Percentiles rank a stretch among this genome's conserved stretches.
Conservation (phyloP, 2,329 filamentous ascomycete species). For the Xylogone sp. region DNA sequence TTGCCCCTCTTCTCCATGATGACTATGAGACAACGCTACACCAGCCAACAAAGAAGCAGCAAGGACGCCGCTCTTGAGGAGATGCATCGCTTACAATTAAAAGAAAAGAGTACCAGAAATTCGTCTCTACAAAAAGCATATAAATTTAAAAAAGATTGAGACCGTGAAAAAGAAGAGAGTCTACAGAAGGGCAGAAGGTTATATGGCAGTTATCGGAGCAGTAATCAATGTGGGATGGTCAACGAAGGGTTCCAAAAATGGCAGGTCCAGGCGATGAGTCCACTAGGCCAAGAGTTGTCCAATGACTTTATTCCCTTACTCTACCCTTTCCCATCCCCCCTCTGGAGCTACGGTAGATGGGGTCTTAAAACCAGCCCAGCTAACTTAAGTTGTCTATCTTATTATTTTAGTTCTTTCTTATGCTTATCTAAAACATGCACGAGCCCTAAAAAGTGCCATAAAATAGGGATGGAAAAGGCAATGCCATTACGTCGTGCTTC, state of each 20-base stretch:
- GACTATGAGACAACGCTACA: constrained; percentile 8
- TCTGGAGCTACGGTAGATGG: too few relatives aligned
- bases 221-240: neutral
- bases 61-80: neutral
- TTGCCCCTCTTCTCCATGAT: constrained; percentile 26
- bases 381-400: too few relatives aligned
- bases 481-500: too few relatives aligned
- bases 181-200: neutral
- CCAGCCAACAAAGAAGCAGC: constrained; percentile 5
- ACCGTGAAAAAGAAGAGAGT: neutral
- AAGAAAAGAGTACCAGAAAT: too few relatives aligned
- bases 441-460: too few relatives aligned
- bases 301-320: too few relatives aligned
- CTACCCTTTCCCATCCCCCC: too few relatives aligned
- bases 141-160: neutral
- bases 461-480: too few relatives aligned
- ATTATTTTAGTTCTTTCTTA: too few relatives aligned
- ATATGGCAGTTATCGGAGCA: neutral
- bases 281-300: neutral
- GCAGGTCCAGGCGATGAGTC: neutral
- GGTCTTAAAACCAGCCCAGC: too few relatives aligned
- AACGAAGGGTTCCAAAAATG: neutral
- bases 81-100: constrained; percentile 2
- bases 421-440: too few relatives aligned
- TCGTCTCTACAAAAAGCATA: constrained; percentile 4